Evolutionary conservation across 257 asterid species (phyloP).

Genomic region (Phtheirospermum japonicum): DNA sequence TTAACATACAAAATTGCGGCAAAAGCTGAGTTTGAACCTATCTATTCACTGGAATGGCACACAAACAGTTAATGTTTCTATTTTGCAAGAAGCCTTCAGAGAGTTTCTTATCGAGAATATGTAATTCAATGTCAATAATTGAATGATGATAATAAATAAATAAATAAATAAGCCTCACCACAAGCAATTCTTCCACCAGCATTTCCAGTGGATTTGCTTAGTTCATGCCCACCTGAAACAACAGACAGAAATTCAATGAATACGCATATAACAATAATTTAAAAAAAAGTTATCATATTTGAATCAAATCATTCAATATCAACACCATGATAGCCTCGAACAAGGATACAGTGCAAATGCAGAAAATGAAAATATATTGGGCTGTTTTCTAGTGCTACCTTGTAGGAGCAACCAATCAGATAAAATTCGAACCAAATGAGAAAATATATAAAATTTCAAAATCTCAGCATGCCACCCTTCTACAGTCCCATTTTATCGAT

Average conservation of each 20-base stretch:
- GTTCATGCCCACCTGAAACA: slow-evolving; percentile 88
- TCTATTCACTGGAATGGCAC: too few species aligned
- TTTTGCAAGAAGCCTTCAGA: not conserved
- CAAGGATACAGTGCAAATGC: not conserved
- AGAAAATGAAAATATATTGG: too few species aligned
- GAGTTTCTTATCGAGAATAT: not conserved
- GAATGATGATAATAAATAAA: not conserved
- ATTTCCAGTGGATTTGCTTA: slow-evolving; percentile 94
- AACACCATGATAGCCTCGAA: not conserved
- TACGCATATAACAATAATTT: not conserved
- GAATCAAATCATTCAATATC: not conserved
- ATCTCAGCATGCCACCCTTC: not conserved
- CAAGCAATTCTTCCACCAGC: slow-evolving; percentile 99
- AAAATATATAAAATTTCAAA: not conserved
- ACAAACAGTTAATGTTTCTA: not conserved
- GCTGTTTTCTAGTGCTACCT: not conserved
- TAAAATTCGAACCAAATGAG: not conserved
- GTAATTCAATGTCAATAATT: not conserved
- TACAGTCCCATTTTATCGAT: slow-evolving; percentile 4
- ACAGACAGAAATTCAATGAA: slow-evolving; percentile 12
- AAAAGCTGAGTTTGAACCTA: not conserved
- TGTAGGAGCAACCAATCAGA: not conserved
- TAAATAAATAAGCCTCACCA: slow-evolving; percentile 43
- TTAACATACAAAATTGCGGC: too few species aligned
- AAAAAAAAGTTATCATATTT: not conserved